These are phyloP conservation scores for Thelephora aurantiotincta DNA, from an alignment of 768 basidiomycete species.

Conservation along the genomic window DNA sequence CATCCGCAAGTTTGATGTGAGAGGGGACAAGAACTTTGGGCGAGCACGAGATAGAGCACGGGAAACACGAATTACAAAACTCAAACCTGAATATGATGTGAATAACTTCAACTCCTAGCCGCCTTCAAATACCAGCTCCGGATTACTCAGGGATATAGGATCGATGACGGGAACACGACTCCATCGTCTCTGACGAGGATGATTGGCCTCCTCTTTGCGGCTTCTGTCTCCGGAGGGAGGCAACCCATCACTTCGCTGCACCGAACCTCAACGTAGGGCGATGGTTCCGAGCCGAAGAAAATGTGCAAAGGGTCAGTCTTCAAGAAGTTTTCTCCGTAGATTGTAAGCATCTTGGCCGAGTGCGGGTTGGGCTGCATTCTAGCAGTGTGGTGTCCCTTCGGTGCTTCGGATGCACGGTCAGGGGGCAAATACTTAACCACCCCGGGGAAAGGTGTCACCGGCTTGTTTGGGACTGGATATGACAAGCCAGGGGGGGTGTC, in stretches of 20 bases:
- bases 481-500: slow-evolving; percentile 47
- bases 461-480: slow-evolving; percentile 70
- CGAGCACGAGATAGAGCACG: slow-evolving; percentile 8
- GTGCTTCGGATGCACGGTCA: slow-evolving; percentile 73
- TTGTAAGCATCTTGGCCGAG: slow-evolving; percentile 66
- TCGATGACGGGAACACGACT: slow-evolving; percentile 73
- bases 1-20: too few relatives aligned
- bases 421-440: slow-evolving; percentile 88
- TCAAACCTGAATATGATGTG: too few relatives aligned
- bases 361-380: slow-evolving; percentile 70
- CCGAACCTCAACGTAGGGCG: slow-evolving; percentile 76
- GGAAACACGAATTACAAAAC: slow-evolving; percentile 6
- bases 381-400: slow-evolving; percentile 56
- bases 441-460: slow-evolving; percentile 74
- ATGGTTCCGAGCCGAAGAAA: slow-evolving; percentile 80
- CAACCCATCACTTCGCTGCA: slow-evolving; percentile 80
- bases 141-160: slow-evolving; percentile 57
- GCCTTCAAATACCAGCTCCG: not conserved
- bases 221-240: slow-evolving; percentile 57
- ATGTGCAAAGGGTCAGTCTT: slow-evolving; percentile 71
- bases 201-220: slow-evolving; percentile 61
- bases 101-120: not conserved
- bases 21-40: not conserved
- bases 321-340: slow-evolving; percentile 83
- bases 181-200: slow-evolving; percentile 76